phyloP scores from a whole-genome alignment of 106 monocot species.

The Dendrobium chrysotoxum region DNA sequence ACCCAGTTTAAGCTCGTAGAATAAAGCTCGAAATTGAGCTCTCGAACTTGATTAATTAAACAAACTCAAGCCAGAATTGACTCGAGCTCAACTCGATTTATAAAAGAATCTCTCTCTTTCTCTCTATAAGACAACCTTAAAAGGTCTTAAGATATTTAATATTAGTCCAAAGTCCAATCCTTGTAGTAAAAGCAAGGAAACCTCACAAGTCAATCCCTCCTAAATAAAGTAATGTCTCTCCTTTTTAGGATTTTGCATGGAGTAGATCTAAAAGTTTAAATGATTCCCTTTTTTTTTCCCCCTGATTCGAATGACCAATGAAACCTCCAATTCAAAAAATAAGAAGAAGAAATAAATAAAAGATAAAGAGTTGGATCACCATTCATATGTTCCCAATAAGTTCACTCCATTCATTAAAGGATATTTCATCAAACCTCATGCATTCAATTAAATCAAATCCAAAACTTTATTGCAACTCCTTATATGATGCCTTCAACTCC shows the following conservation, averaged over 20 bases:
- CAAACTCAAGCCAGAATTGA: no score
- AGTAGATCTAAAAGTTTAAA: no score
- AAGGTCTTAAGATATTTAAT: neutral
- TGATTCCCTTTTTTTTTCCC: no score
- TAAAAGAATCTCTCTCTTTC: no score
- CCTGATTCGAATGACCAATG: no score
- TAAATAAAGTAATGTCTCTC: no score
- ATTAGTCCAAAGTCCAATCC: neutral
- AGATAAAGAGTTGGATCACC: neutral
- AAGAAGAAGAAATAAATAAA: neutral
- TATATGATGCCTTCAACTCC: conserved; percentile 1
- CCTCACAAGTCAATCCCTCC: neutral
- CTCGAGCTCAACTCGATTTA: no score
- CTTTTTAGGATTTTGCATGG: no score
- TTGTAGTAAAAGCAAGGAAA: neutral
- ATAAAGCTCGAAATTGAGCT: no score
- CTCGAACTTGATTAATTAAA: no score
- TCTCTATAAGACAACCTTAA: neutral
- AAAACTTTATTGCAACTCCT: neutral
- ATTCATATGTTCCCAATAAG: neutral
- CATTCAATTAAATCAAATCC: neutral
- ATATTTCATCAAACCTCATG: neutral
- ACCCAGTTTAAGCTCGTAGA: no score
- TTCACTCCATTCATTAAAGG: neutral
- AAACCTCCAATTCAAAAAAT: no score